Evolutionary conservation across 805 yeast species (phyloP), one percentile per base, ranked within the genome.

Genomic region (Schizosaccharomyces lindneri): DNA sequence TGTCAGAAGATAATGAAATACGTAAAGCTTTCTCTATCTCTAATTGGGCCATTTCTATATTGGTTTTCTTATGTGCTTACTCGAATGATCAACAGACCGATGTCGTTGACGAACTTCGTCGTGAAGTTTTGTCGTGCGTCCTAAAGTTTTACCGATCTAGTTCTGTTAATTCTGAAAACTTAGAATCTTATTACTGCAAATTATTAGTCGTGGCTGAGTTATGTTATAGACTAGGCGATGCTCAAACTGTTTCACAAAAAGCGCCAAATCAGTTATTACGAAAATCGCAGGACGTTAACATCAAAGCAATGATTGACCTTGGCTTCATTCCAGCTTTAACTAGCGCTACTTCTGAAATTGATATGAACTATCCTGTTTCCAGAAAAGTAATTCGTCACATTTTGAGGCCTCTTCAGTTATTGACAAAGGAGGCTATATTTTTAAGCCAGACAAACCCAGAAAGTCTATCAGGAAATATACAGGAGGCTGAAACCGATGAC

Each of bases 31-130:
- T 73, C 24, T 74, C 81, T 0, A 75, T 87, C 3, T 78, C 90
- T 0, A 75, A 79, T 48, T 72, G 85, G 43, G 82, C 95, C 0
- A 76, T 78, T 61, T 73, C 80, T 41, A 81, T 81, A 15, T 73
- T 89, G 31, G 73, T 79, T 31, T 81, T 84, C 0, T 77, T 89
- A 61, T 73, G 85, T 9, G 77, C 93, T 0, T 77, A 85, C 9
- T 70, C 79, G 11, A 78, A 77, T 43, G 81, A 78, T 43, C 67
- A 64, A 19, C 65, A 65, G 4, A 62, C 73, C 17, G 81, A 78
- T 55, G 87, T 84, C 67, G 79, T 83, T 0, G 88, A 84, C 64
- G 77, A 87, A 78, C 75, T 80, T 36, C 73, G 96, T 63, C 83
- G 81, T 66, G 85, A 84, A 68, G 79, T 86, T 1, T 78, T 81